Base-by-base conservation (phyloP, 352 stramenopile species). In the Phytophthora boehmeriae region DNA sequence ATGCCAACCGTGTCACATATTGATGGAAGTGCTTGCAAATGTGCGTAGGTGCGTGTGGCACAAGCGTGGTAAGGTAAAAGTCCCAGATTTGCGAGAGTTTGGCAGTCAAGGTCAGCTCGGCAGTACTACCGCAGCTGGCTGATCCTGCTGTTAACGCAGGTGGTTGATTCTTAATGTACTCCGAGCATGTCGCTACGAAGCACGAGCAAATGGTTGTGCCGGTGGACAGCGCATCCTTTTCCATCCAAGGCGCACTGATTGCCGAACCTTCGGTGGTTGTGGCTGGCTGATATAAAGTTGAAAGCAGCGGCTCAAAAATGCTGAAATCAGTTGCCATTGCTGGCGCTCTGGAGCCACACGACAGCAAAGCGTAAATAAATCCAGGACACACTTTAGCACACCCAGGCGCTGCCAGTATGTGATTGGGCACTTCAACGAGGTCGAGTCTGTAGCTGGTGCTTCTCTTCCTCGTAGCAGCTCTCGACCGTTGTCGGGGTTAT, bases 11-110 rank as follows among this genome's bases (percentile, higher is more conserved):
- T 8, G 83, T 94, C 47, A 96, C 50, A 28, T 93, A 93, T 42
- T 93, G 82, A 36, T 93, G 79, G 42, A 95, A 85, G 20, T 84
- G 78, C 45, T 93, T 94, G 71, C 83, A 91, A 23, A 96, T 78
- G 44, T 93, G 74, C 8, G 82, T 76, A 2, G 86, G 85, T 0
- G 88, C 82, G 42, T 93, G 82, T 2, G 86, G 78, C 19, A 95
- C 76, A 17, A 96, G 63, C n/a, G 75, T 73, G 2, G 76, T 76
- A 28, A 92, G 50, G 45, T 94, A 93, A 59, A 93, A 94, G 27
- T 62, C 59, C 88, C 88, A 96, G 36, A 96, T 88, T 36, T 88
- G 75, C 8, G 88, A 89, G 11, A 96, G 63, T 35, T 91, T 94
- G 4, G 69, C 45, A 22, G 65, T 64, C 52, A 54, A 42, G 46